Conservation (phyloP, 441 rosid genomes). For the Euphorbia neoarborescens region DNA sequence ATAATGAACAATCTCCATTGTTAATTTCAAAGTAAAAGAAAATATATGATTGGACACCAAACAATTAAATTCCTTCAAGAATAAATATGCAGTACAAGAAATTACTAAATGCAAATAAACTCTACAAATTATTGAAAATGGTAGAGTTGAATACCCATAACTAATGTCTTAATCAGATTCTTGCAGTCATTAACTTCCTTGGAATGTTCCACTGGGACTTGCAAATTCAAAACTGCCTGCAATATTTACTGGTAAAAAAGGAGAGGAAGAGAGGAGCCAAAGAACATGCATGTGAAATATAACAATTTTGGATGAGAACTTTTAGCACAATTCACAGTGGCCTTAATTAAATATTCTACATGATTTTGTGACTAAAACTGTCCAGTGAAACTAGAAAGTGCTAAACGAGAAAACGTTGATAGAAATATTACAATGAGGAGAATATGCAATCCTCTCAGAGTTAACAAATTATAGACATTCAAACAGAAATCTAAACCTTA, state of each 20-base stretch:
- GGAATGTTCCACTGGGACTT: slow-evolving; percentile 91
- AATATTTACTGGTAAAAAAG: slow-evolving; percentile 21
- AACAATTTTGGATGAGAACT: background rate
- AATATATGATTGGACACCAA: background rate
- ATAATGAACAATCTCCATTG: background rate
- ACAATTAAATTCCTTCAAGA: background rate
- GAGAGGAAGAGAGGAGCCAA: background rate
- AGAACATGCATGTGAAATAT: background rate
- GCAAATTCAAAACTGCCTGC: slow-evolving; percentile 97
- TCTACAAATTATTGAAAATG: slow-evolving; percentile 11
- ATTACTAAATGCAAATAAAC: slow-evolving; percentile 9
- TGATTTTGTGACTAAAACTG: background rate
- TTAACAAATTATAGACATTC: background rate
- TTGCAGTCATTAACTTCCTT: slow-evolving; percentile 97
- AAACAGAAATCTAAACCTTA: background rate
- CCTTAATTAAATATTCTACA: background rate
- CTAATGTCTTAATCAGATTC: slow-evolving; percentile 91
- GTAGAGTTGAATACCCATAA: slow-evolving; percentile 64
- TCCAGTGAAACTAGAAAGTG: background rate
- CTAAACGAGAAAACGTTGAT: background rate
- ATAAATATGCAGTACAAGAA: background rate
- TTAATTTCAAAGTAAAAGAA: background rate
- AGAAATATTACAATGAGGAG: background rate
- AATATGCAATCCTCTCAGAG: background rate
- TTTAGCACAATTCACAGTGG: background rate